phyloP scores from a whole-genome alignment of 2,329 filamentous ascomycete species.

The Chalara sp. region DNA sequence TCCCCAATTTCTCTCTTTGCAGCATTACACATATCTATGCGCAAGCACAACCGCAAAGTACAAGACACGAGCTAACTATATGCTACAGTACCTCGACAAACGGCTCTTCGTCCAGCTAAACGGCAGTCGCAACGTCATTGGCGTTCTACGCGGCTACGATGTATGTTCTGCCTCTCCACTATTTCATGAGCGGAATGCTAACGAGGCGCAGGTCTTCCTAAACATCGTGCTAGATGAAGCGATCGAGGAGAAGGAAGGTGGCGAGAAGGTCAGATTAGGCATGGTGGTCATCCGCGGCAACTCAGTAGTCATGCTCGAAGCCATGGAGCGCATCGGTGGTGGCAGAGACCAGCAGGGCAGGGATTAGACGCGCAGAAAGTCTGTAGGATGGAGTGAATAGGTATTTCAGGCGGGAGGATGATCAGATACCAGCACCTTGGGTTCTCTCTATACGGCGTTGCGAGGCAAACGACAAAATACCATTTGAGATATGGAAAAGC shows the following conservation, averaged over 20 bases:
- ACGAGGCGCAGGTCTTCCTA: slow-evolving; percentile 70
- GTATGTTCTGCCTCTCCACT: slow-evolving; percentile 40
- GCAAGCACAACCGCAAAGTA: slow-evolving; percentile 38
- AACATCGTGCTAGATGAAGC: slow-evolving; percentile 98
- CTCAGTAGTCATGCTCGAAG: slow-evolving; percentile 97
- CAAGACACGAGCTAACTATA: slow-evolving; percentile 40
- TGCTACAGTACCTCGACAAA: slow-evolving; percentile 90
- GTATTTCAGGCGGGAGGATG: not conserved
- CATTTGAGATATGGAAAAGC: slow-evolving; percentile 16
- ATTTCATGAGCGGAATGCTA: slow-evolving; percentile 13
- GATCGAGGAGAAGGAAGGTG: slow-evolving; percentile 86
- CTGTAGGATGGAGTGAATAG: not conserved
- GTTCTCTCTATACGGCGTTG: slow-evolving; percentile 12
- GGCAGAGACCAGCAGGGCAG: slow-evolving; percentile 37
- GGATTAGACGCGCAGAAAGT: slow-evolving; percentile 1
- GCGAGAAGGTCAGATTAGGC: slow-evolving; percentile 83
- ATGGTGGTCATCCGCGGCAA: slow-evolving; percentile 98
- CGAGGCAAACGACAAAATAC: slow-evolving; percentile 18
- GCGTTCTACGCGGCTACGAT: slow-evolving; percentile 91
- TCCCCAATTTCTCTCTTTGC: not conserved
- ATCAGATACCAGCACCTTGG: not conserved
- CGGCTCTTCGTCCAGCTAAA: slow-evolving; percentile 96
- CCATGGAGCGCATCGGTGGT: slow-evolving; percentile 60
- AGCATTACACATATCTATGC: slow-evolving; percentile 2
- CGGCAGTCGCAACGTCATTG: slow-evolving; percentile 94